These are phyloP conservation scores for Endotrypanum monterogeii DNA, from an alignment of 208 protist genomes.

Conservation along the genomic window DNA sequence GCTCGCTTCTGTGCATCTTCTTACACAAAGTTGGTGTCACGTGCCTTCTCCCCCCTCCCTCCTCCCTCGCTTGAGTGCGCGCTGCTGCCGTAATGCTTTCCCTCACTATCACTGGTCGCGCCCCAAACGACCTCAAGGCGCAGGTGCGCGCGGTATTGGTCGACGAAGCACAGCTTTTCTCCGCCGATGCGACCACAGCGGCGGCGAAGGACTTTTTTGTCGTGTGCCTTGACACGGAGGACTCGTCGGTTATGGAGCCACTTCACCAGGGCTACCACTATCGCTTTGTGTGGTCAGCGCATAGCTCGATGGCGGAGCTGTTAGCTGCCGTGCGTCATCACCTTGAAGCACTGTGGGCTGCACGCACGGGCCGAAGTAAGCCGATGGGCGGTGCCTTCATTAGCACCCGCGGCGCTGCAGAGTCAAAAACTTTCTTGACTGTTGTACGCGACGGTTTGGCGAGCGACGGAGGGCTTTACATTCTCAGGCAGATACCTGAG, in stretches of 20 bases:
- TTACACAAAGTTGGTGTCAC: no score
- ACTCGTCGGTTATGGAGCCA: slow-evolving; percentile 36
- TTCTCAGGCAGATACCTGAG: slow-evolving; percentile 55
- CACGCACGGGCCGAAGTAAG: slow-evolving; percentile 2
- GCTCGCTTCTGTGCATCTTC: no score
- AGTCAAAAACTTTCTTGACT: slow-evolving; percentile 54
- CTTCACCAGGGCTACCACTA: slow-evolving; percentile 47
- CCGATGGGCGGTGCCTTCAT: slow-evolving; percentile 38
- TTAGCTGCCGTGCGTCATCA: slow-evolving; percentile 23
- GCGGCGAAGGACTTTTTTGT: slow-evolving; percentile 26
- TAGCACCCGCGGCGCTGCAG: slow-evolving; percentile 59
- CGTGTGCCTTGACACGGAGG: slow-evolving; percentile 51
- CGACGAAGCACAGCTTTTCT: slow-evolving; percentile 16
- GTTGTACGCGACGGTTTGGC: slow-evolving; percentile 81
- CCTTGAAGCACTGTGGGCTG: slow-evolving; percentile 17
- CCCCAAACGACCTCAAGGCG: slow-evolving; percentile 31
- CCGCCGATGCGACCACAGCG: not conserved
- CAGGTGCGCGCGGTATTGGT: slow-evolving; percentile 33
- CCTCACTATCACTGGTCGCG: slow-evolving; percentile 41
- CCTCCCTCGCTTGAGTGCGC: not conserved
- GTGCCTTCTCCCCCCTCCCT: no score
- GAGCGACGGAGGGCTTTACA: slow-evolving; percentile 81
- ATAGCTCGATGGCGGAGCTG: slow-evolving; percentile 51
- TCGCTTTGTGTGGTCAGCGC: slow-evolving; percentile 53
- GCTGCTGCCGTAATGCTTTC: slow-evolving; percentile 16